Evolutionary conservation across 192 early-diverging fungal species (phyloP), one percentile per base, ranked within the genome.

Genomic region (Entomortierella beljakovae): DNA sequence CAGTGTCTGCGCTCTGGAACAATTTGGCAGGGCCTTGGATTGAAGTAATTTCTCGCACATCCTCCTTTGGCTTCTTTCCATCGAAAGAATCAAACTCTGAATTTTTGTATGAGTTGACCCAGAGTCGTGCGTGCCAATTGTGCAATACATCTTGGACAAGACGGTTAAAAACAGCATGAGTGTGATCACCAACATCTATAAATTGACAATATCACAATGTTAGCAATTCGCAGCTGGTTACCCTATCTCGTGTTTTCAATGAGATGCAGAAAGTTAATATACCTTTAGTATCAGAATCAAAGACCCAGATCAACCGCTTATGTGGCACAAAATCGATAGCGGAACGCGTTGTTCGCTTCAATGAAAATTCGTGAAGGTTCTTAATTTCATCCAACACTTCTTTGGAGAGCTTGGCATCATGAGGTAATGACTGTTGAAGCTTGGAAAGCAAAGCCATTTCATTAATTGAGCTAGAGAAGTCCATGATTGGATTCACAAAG

Each of bases 251-350:
- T n/a, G n/a, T n/a, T n/a, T n/a, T 20, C 3, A 46, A 16, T 20
- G 20, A 11, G 15, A 20, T 46, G 5, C 4, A 46, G 20, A 20
- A 1, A 6, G 6, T 46, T 15, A 1, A 6, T 5, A 33, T 65
- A 84, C 79, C 79, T 66, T 81, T 77, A 33, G 72, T 23, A 23
- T 68, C 79, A 0, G 61, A 70, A 43, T 80, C 79, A 57, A 81
- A 85, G 26, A 87, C 79, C 92, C 92, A 94, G 11, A 87, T 71
- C 42, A 94, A 54, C 49, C 89, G 85, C 65, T 92, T 88, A 38
- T 91, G 80, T 34, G 91, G 87, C 31, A 88, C 89, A 62, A 92
- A 81, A 76, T 91, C 87, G 49, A 85, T 60, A 9, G 92, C 83
- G 33, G 81, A 59, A 32, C 88, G 84, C 1, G 88, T 86, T 1